These are phyloP conservation scores for Rhododendron griersonianum DNA, from an alignment of 148 eudicot species.

Conservation along the genomic window DNA sequence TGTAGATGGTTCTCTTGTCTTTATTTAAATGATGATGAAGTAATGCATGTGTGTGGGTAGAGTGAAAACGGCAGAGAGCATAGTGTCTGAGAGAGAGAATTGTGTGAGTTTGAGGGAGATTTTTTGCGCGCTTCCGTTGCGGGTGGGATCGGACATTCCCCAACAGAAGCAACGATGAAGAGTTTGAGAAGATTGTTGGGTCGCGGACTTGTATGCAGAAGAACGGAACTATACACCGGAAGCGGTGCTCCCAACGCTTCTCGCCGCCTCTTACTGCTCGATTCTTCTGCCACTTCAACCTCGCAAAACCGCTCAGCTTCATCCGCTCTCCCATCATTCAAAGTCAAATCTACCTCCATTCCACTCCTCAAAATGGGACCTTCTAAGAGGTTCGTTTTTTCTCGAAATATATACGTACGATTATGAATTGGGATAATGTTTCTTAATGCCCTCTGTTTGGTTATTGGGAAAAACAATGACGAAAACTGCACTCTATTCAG, in stretches of 20 bases:
- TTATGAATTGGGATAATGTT: neutral
- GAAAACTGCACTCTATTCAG: neutral
- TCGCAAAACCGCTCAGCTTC: neutral
- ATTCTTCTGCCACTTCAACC: neutral
- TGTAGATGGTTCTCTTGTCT: too few species aligned
- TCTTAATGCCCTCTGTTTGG: neutral
- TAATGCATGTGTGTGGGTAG: too few species aligned
- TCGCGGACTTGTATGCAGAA: conserved; percentile 3
- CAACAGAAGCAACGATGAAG: neutral
- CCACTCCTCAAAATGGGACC: conserved; percentile 9
- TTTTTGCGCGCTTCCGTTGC: too few species aligned
- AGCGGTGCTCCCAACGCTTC: neutral
- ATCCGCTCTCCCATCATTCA: neutral
- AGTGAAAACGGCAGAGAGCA: too few species aligned
- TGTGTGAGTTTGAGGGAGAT: too few species aligned
- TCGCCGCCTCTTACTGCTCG: neutral
- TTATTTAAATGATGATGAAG: too few species aligned
- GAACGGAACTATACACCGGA: neutral
- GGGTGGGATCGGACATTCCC: too few species aligned
- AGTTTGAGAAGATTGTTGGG: conserved; percentile 12
- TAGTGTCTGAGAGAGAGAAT: too few species aligned
- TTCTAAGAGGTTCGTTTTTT: conserved; percentile 10
- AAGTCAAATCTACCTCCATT: neutral
- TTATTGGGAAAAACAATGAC: neutral
- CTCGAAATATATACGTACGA: neutral